Base-by-base conservation (phyloP, 768 basidiomycete genomes). In the Gymnopilus junonius region DNA sequence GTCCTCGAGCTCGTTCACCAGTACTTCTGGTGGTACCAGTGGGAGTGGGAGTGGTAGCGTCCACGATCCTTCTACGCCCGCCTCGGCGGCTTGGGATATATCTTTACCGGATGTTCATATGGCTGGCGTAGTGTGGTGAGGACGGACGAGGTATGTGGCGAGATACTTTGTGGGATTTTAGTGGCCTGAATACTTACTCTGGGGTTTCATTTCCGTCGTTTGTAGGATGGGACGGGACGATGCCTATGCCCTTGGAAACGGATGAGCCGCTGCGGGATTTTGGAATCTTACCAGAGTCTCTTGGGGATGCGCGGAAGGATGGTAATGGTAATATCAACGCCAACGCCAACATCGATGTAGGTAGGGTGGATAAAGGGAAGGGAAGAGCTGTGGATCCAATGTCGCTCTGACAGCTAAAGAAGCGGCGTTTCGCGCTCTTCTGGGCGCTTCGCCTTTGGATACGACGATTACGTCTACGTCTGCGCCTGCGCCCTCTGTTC, bases 51-150 rank as follows among this genome's bases (percentile, higher is more conserved):
- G 12, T 31, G 46, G 15, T 1, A 55, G 35, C 8, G 54, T 39
- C 27, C 56, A 40, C 32, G 77, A 71, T 35, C 80, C 79, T 2
- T 62, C 71, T 20, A 81, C 80, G 8, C 80, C 81, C 7, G 75
- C 64, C 29, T 80, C 77, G 3, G 73, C 75, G 2, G 65, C 40
- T 11, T 80, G 76, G 76, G 79, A 83, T 51, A 61, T 73, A 27
- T 71, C 71, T 15, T 59, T 65, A 37, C 77, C 78, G 7, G 78
- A 77, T 45, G 66, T 81, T 8, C 70, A 67, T 64, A 64, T 39
- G 35, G 57, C 60, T 5, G 46, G 55, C 27, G 42, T n/a, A n/a
- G n/a, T n/a, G 35, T 17, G 59, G 29, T 4, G 59, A 20, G 27
- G 31, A 55, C 35, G 65, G 39, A 35, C 60, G 66, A 67, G 70